Base-by-base conservation (phyloP, 129 eudicot species). In the Ambrosia artemisiifolia region DNA sequence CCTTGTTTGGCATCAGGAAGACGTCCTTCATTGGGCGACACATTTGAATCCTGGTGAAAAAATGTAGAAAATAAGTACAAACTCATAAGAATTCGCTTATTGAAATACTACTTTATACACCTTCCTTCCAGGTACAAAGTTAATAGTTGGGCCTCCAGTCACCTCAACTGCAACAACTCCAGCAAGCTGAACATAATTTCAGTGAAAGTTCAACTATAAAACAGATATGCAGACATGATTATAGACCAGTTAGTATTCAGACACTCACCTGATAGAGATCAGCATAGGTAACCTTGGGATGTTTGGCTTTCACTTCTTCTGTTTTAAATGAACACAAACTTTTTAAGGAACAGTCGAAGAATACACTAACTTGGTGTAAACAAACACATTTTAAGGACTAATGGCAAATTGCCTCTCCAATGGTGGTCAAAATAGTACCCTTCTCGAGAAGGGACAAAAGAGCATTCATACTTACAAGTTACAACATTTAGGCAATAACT, bases 101-200 rank as follows among this genome's bases (percentile, higher is more conserved):
- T 32, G 14, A 18, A 56, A 48, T 10, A 50, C 64, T 69, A 49
- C 30, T 62, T 42, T 40, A 70, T 50, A 36, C 84, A 86, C 99
- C 99, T 84, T 86, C 75, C 99, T 85, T 68, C 97, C 99, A 2
- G 97, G 91, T 72, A 78, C 86, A 68, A 90, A 95, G 46, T 90
- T 83, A 40, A 95, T 81, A 17, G 83, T 83, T 54, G 99, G 99
- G 70, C 99, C 99, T 65, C 99, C 99, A 18, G 99, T 86, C 54
- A 95, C 85, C 80, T 95, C 99, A 79, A 95, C 99, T 8, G 99
- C 97, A 65, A 90, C 94, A 30, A 95, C 96, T 18, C 99, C 99
- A 54, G 99, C 97, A 68, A 95, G 97, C 99, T 95, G 88, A 78
- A 51, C 70, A 77, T 59, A 65, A 54, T 11, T 44, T 47, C 51